Evolutionary conservation across 306 rosid species (phyloP).

Genomic region (Vigna mungo): DNA sequence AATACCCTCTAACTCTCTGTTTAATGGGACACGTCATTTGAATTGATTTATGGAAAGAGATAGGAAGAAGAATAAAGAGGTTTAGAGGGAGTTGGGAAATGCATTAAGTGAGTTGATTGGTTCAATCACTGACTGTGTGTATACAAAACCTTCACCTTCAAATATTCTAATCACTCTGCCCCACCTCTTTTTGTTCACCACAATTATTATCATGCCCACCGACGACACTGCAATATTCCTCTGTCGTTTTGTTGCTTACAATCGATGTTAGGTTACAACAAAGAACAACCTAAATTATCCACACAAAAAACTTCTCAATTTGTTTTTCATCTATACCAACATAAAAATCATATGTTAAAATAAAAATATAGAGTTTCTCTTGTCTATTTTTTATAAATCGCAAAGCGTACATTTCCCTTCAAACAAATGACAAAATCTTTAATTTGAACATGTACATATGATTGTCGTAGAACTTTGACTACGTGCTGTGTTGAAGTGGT

Average conservation of each 20-base stretch:
- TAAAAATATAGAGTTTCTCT: not conserved
- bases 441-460: not conserved
- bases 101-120: slow-evolving; percentile 39
- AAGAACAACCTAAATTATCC: slow-evolving; percentile 10
- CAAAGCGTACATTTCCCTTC: not conserved
- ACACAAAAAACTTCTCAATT: not conserved
- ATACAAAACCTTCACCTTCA: slow-evolving; percentile 33
- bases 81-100: slow-evolving; percentile 14
- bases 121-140: slow-evolving; percentile 36
- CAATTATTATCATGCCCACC: slow-evolving; percentile 50
- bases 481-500: slow-evolving; percentile 12
- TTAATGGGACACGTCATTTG: not conserved
- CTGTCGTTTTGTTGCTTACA: slow-evolving; percentile 43
- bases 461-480: slow-evolving; percentile 44
- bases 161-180: slow-evolving; percentile 30
- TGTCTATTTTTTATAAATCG: not conserved
- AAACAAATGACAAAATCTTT: not conserved
- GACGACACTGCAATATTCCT: slow-evolving; percentile 49
- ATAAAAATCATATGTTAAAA: not conserved
- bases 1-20: slow-evolving; percentile 24
- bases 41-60: slow-evolving; percentile 47
- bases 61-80: slow-evolving; percentile 24
- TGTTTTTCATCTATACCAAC: not conserved
- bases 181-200: slow-evolving; percentile 25
- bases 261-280: slow-evolving; percentile 36